Conservation (phyloP, 164 flowering plant species). For the Nelumbo lutea region DNA sequence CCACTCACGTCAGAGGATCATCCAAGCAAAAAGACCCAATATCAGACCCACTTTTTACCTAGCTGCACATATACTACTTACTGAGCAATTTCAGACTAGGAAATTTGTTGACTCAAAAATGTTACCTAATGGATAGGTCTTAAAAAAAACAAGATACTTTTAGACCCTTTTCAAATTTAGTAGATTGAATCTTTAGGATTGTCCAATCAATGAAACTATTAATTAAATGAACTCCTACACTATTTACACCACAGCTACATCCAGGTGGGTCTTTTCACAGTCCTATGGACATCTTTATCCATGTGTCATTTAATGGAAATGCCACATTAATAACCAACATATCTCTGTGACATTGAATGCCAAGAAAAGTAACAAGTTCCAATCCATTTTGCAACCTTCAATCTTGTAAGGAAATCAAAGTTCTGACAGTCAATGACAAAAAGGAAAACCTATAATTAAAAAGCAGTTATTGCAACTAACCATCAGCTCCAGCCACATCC, state of each 20-base stretch:
- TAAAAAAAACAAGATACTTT: not conserved
- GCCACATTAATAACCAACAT: not conserved
- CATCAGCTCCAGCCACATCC: conserved; percentile 8
- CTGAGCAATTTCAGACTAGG: not conserved
- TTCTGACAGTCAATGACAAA: not conserved
- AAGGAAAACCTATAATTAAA: not conserved
- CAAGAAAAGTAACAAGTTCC: not conserved
- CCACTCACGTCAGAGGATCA: no score
- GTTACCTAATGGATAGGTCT: not conserved
- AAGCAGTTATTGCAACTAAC: not conserved
- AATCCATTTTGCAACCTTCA: not conserved
- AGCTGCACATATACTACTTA: not conserved
- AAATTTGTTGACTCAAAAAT: not conserved
- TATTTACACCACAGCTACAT: not conserved
- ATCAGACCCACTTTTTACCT: not conserved
- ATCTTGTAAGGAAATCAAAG: not conserved
- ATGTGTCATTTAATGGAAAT: not conserved
- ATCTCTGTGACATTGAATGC: not conserved
- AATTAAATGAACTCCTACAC: not conserved
- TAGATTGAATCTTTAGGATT: not conserved
- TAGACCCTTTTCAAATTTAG: not conserved
- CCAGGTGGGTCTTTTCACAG: no score
- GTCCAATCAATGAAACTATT: not conserved
- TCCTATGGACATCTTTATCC: no score
- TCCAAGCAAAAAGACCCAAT: not conserved